Conservation (phyloP, 2,329 filamentous ascomycete genomes). For the Pseudofabraea citricarpa region DNA sequence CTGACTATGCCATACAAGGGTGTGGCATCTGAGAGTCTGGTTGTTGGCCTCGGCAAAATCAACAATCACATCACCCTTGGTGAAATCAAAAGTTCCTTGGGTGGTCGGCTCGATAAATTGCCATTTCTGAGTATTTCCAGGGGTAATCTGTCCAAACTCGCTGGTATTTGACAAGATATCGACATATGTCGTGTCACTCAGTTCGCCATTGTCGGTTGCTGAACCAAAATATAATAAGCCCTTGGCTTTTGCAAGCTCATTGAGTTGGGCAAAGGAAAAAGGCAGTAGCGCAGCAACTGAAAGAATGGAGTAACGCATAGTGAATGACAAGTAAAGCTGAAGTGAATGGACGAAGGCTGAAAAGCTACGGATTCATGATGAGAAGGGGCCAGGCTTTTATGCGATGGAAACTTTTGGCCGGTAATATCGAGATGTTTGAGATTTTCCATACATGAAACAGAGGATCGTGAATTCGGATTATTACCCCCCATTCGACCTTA, state of each 20-base stretch:
- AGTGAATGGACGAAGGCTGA: not conserved
- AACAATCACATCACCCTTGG: constrained; percentile 49
- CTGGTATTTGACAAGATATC: constrained; percentile 47
- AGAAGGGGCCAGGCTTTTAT: not conserved
- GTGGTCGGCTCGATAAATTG: constrained; percentile 54
- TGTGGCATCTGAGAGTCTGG: constrained; percentile 59
- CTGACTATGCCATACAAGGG: constrained; percentile 45
- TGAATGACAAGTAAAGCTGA: not conserved
- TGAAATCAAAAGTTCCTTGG: constrained; percentile 52
- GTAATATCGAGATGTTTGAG: constrained; percentile 1
- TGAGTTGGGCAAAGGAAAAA: constrained; percentile 12
- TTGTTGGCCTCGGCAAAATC: constrained; percentile 42
- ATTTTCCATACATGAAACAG: constrained; percentile 1
- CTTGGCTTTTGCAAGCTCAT: constrained; percentile 44
- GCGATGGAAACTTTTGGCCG: not conserved
- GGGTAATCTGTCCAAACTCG: constrained; percentile 62
- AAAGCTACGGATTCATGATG: not conserved
- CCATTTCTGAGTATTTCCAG: constrained; percentile 63
- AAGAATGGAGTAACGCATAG: constrained; percentile 3
- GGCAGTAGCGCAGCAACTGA: constrained; percentile 7
- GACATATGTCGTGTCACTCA: constrained; percentile 44
- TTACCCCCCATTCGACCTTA: not conserved
- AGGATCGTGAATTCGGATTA: no score
- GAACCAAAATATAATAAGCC: constrained; percentile 53
- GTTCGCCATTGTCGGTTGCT: constrained; percentile 52